Base-by-base conservation (phyloP, 2,329 filamentous ascomycete species). In the Hawksworthiomyces lignivorus region DNA sequence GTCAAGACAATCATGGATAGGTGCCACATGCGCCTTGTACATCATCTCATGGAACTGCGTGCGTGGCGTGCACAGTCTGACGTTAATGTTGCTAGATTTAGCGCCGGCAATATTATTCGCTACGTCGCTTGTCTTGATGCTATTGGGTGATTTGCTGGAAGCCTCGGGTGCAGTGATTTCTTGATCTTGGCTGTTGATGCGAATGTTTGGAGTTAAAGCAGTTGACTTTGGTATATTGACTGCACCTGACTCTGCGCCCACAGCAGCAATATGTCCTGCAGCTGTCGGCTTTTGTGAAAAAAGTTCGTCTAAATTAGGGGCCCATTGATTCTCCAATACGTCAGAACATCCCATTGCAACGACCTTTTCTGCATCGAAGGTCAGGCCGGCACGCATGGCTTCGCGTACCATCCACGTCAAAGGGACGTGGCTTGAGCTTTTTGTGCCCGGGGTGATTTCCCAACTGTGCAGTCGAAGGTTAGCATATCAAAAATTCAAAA, bases 1-100 rank as follows among this genome's bases (percentile, higher is more conserved):
- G 36, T 72, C 63, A 0, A 89, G 70, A 4, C 82, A 85, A 57
- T 89, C 85, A 55, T 90, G 84, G 31, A 87, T 73, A 4, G 56
- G 62, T 1, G 73, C 67, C 3, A 64, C 56, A 45, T 75, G 70
- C 0, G 82, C 79, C 19, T 62, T 63, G 45, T 77, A 65, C 42
- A 87, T 70, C 42, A 80, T 68, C 4, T 67, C 59, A 49, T 75
- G 68, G 62, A 85, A 86, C 9, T 56, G 44, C 21, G 19, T 46
- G 39, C 32, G 55, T 52, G 1, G 56, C 31, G 39, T 55, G 12
- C 19, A 22, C 10, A 35, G 22, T 14, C 33, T 18, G 29, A 38
- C 36, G 11, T 41, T 29, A n/a, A 29, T 22, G 35, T 19, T 17
- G 45, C 50, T 35, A 17, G 49, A 29, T 7, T 51, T 40, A 11